phyloP scores from a whole-genome alignment of 768 basidiomycete species.

The Serendipita sp. region DNA sequence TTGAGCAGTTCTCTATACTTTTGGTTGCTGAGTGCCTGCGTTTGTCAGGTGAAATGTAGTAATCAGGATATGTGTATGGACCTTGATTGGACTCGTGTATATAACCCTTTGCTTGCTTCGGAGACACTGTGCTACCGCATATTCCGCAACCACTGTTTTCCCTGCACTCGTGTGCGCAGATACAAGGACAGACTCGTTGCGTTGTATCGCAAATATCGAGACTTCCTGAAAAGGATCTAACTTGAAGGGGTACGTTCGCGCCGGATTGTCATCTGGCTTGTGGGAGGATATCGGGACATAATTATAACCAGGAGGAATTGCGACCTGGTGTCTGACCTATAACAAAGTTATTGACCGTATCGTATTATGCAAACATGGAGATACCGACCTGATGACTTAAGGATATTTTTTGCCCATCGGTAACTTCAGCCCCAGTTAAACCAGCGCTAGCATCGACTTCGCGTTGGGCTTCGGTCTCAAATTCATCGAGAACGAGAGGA shows the following conservation, averaged over 20 bases:
- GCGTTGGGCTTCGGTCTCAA: constrained; percentile 84
- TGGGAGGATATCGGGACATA: constrained; percentile 85
- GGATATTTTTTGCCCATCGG: constrained; percentile 52
- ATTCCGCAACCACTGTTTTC: constrained; percentile 98
- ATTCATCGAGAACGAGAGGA: constrained; percentile 79
- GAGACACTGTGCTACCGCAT: constrained; percentile 94
- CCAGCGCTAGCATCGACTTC: constrained; percentile 84
- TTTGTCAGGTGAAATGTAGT: background rate
- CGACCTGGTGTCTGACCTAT: constrained; percentile 90
- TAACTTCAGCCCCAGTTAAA: constrained; percentile 47
- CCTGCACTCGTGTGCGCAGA: constrained; percentile 98
- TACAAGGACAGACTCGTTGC: constrained; percentile 93
- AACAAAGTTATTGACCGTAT: background rate
- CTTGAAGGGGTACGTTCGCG: constrained; percentile 85
- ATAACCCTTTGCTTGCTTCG: constrained; percentile 90
- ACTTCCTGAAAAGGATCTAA: constrained; percentile 96
- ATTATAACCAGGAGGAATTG: constrained; percentile 79
- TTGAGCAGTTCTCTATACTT: constrained; percentile 97
- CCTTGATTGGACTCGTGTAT: constrained; percentile 99
- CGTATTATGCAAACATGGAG: background rate
- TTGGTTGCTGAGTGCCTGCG: constrained; percentile 90
- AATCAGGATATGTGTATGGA: constrained; percentile 25
- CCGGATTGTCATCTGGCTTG: constrained; percentile 79
- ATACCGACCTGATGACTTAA: constrained; percentile 58
- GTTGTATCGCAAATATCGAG: constrained; percentile 85